Evolutionary conservation across 2,329 filamentous ascomycete species (phyloP), one percentile per base, ranked within the genome.

Genomic region (Xylaria hypoxylon): DNA sequence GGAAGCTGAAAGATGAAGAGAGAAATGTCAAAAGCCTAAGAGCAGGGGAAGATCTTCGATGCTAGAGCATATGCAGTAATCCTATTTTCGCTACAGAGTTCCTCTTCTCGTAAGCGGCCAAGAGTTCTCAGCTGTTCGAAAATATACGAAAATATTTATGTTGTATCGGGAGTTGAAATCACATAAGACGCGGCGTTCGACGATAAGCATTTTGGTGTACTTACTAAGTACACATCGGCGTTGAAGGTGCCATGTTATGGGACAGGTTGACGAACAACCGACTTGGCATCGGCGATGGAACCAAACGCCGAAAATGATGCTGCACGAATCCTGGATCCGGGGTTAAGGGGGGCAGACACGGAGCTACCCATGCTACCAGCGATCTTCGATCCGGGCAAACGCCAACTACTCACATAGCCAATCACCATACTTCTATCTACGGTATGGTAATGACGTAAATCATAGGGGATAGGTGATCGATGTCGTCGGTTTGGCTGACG

Each of bases 231-330:
- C 26, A 5, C 15, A 11, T n/a, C 4, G 26, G 26, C 8, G 6
- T n/a, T 31, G 28, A 19, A 51, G 17, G 17, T n/a, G n/a, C n/a
- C 7, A 19, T 19, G 2, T 7, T 5, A 51, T 5, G 8, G 22
- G 13, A 28, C 17, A 28, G 15, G 24, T 53, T 10, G 17, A 35
- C 2, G 52, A 44, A 31, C 15, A 24, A 38, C 58, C 42, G 55
- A n/a, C 38, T 61, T 61, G 40, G 48, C 44, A 48, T 64, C 53
- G 64, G 60, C 38, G 47, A 50, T 67, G 44, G 22, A 24, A 42
- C 48, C 19, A 63, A 67, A 59, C 59, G 59, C 60, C 64, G 59
- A 64, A 63, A 63, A 19, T 3, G 6, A 33, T 22, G n/a, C 26
- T 33, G 10, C 26, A 59, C 3, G 7, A 5, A 31, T 22, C 45